Base-by-base conservation (phyloP, 345 rosid species). In the Physaria fendleri region DNA sequence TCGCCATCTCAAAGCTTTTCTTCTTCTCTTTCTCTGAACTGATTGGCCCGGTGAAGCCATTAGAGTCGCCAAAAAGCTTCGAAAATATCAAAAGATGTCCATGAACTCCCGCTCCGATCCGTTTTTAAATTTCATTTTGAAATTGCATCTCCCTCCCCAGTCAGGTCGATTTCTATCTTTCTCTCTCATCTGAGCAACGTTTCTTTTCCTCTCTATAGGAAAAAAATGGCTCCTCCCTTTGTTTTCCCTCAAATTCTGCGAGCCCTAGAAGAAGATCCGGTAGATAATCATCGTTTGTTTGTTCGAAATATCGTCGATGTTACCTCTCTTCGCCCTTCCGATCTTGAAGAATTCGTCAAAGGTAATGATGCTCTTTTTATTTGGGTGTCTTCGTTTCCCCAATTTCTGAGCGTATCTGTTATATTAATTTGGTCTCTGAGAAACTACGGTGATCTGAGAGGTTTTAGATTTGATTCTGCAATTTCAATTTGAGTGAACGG, bases 321-420 rank as follows among this genome's bases (percentile, higher is more conserved):
- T 28, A 28, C 76, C 42, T 76, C 82, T 4, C 78, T 93, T 30
- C 85, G 81, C 28, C 72, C 89, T 39, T 68, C 87, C 12, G 70
- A 83, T 66, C 81, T 86, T 12, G 94, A 85, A 59, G 99, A 93
- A 66, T 85, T 93, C 71, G 97, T 82, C 78, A 93, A 87, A 83
- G 99, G 99, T 86, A 55, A 24, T 8, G 0, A 33, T 28, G 56
- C 37, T 64, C 29, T 37, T 8, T 23, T 29, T n/a, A n/a, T n/a
- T 40, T 33, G 47, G 43, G 33, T 45, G 0, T 33, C 15, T 11
- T 24, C 42, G 9, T 40, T 11, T 44, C 7, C 12, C n/a, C 14
- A 33, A 28, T 64, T n/a, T 8, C 8, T 18, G 11, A 23, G 15
- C 35, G 5, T 27, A 43, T 52, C 27, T 35, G 5, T 18, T 12